These are phyloP conservation scores for Danielozyma ontarioensis DNA, from an alignment of 805 yeast genomes.

Conservation along the genomic window DNA sequence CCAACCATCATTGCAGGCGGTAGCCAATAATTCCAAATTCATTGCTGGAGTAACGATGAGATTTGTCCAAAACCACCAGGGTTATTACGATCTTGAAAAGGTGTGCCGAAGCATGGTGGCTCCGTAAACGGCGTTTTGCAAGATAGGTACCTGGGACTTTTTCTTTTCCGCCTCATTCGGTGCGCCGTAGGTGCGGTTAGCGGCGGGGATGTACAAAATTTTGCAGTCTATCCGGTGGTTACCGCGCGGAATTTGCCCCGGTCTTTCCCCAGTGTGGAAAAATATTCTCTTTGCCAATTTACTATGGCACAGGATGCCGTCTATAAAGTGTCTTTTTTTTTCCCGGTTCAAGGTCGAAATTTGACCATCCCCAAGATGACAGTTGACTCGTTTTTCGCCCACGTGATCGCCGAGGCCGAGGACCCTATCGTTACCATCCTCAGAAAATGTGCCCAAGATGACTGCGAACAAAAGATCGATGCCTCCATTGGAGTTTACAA, in stretches of 20 bases:
- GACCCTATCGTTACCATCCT: background rate
- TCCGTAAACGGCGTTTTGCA: no score
- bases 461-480: conserved; percentile 30
- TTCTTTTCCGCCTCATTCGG: background rate
- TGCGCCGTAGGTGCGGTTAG: background rate
- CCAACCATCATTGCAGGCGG: conserved; percentile 7
- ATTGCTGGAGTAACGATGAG: conserved; percentile 19
- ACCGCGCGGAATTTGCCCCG: no score
- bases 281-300: no score
- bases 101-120: no score
- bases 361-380: no score
- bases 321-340: no score
- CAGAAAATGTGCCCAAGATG: conserved; percentile 12
- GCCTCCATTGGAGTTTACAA: conserved; percentile 44
- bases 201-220: background rate
- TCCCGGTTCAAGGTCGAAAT: no score
- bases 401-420: background rate
- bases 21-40: conserved; percentile 28
- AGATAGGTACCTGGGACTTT: no score
- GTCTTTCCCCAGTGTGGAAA: no score
- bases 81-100: background rate
- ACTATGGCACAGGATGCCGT: no score
- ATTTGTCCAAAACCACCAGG: background rate
- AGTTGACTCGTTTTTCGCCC: background rate
- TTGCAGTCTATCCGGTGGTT: no score